Evolutionary conservation across 306 rosid species (phyloP).

Genomic region (Prinsepia uniflora): DNA sequence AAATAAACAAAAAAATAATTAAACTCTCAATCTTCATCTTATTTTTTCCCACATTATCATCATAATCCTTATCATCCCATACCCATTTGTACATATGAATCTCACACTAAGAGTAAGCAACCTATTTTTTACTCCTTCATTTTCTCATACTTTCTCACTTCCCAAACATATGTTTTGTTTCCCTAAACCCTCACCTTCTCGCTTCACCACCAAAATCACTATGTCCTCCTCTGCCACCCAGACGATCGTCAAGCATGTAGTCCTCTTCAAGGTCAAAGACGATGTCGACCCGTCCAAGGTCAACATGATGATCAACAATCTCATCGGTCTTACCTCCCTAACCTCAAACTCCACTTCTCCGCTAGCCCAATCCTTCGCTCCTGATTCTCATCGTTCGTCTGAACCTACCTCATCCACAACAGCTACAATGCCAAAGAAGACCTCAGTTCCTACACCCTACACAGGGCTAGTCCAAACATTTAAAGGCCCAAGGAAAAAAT

Average conservation of each 20-base stretch:
- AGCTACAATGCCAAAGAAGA: conserved; percentile 66
- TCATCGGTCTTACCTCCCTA: conserved; percentile 52
- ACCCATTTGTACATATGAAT: not conserved
- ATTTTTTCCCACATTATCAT: too few relatives aligned
- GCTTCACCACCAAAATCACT: conserved; percentile 21
- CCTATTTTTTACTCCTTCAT: conserved; percentile 5
- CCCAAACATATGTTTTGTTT: conserved; percentile 10
- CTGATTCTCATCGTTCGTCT: conserved; percentile 50
- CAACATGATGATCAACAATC: conserved; percentile 47
- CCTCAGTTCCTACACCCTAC: conserved; percentile 49
- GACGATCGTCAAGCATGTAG: conserved; percentile 62
- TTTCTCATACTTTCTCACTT: conserved; percentile 23
- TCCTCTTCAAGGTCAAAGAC: conserved; percentile 76
- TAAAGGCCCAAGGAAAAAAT: too few relatives aligned
- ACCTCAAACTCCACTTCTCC: conserved; percentile 52
- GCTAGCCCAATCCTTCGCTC: conserved; percentile 61
- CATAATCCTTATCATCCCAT: too few relatives aligned
- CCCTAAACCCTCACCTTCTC: not conserved
- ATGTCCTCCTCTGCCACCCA: conserved; percentile 27
- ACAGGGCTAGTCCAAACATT: too few relatives aligned
- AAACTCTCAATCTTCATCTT: too few relatives aligned
- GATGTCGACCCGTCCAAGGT: conserved; percentile 57
- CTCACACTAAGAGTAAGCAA: conserved; percentile 16
- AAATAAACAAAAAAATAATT: too few relatives aligned
- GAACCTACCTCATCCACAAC: conserved; percentile 81